phyloP scores from a whole-genome alignment of 2,329 filamentous ascomycete species.

The Cladorrhinum sp. region DNA sequence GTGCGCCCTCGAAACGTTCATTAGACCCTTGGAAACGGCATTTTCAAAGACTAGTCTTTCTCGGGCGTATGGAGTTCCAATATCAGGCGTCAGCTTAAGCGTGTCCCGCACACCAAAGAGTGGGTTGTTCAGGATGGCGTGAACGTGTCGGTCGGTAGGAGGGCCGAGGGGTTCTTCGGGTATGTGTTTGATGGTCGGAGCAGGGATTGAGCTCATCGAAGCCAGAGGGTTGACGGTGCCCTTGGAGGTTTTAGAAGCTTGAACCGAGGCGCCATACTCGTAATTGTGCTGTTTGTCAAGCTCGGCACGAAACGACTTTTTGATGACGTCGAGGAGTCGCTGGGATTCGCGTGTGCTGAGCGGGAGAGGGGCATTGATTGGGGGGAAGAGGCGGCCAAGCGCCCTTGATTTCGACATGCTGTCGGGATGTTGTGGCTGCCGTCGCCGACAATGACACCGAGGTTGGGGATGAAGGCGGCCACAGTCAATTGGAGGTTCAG shows the following conservation, averaged over 20 bases:
- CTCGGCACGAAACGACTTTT: slow-evolving; percentile 54
- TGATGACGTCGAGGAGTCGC: slow-evolving; percentile 54
- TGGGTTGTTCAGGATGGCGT: slow-evolving; percentile 55
- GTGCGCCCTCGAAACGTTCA: slow-evolving; percentile 51
- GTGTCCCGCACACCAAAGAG: slow-evolving; percentile 45
- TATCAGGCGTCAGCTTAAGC: slow-evolving; percentile 14
- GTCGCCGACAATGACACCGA: background rate
- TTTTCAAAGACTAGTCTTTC: slow-evolving; percentile 56
- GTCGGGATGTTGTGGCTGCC: background rate
- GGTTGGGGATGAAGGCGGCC: background rate
- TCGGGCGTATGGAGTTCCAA: slow-evolving; percentile 32
- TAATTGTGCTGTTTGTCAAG: slow-evolving; percentile 57
- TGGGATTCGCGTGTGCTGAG: slow-evolving; percentile 50
- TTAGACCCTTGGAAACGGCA: slow-evolving; percentile 54
- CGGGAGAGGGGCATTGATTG: slow-evolving; percentile 51
- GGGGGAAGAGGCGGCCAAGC: slow-evolving; percentile 39
- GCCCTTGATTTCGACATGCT: slow-evolving; percentile 37
- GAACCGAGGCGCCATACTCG: slow-evolving; percentile 3
- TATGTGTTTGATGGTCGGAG: slow-evolving; percentile 12
- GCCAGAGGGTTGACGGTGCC: background rate
- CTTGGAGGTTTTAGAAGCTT: background rate
- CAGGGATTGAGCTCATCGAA: background rate
- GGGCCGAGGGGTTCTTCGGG: slow-evolving; percentile 27
- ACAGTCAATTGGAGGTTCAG: background rate
- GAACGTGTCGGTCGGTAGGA: slow-evolving; percentile 51